Base-by-base conservation (phyloP, 2,329 filamentous ascomycete species). In the Pezicula rhizophila region DNA sequence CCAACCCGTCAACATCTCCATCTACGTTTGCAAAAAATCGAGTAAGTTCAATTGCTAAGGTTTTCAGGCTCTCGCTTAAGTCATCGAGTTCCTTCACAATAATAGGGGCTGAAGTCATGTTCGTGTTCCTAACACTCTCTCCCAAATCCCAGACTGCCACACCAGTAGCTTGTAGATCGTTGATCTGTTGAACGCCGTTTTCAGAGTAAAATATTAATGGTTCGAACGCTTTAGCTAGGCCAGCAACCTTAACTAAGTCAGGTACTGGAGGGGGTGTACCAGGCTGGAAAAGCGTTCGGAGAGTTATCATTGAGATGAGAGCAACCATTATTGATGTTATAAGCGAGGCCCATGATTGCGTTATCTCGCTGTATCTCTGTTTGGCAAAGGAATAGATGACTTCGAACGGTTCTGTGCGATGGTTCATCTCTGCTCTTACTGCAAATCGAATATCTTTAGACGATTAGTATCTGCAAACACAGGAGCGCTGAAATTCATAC, bases 151-250 rank as follows among this genome's bases (percentile, higher is more conserved):
- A 96, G 23, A 97, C 90, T 1, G 92, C 92, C 28, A 95, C 85
- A 39, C 90, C 89, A 0, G 91, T 96, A 47, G 93, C 89, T 66
- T 95, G 90, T 43, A 97, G 73, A 55, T 95, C 89, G 50, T 85
- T 84, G 37, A 96, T 89, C 63, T 96, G 90, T 34, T 84, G 79
- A 39, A 90, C 84, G 8, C 90, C 90, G 63, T 91, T 87, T 62
- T 96, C 90, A 0, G 90, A 95, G 64, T 95, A 96, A 71, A 93
- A 93, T 53, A 97, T 95, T 40, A 96, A 77, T 5, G 92, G 92
- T 66, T 96, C 92, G 62, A 96, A 95, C 8, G 89, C 89, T 60
- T 89, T 89, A 43, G 91, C 91, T 56, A 97, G 80, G 45, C 86
- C 84, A 4, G 91, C 91, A 20, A 96, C 85, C 66, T 95, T 96